phyloP scores from a whole-genome alignment of 164 flowering plant genomes.

The Warburgia ugandensis region DNA sequence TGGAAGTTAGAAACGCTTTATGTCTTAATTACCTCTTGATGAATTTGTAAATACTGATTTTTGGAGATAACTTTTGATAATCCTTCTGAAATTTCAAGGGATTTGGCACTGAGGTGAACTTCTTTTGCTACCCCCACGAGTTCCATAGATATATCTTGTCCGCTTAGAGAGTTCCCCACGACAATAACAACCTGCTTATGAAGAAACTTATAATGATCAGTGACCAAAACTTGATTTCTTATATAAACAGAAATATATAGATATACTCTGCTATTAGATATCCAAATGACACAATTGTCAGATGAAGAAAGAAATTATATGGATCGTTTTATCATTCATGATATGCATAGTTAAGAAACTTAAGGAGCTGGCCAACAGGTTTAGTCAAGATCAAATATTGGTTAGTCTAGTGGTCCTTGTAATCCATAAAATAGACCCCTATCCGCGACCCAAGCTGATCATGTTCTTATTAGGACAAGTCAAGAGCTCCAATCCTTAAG shows the following conservation, averaged over 20 bases:
- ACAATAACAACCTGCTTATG: conserved; percentile 68
- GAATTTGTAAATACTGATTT: conserved; percentile 51
- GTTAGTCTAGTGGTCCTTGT: too few species aligned
- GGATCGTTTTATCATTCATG: background rate
- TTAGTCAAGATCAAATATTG: too few species aligned
- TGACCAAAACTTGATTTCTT: background rate
- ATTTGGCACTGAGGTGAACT: conserved; percentile 63
- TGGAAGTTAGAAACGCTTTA: background rate
- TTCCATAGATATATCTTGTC: conserved; percentile 83
- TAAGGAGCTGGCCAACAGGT: background rate
- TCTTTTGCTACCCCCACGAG: conserved; percentile 79
- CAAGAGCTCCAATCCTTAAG: too few species aligned
- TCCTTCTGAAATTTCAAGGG: conserved; percentile 46
- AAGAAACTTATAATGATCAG: background rate
- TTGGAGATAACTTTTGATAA: conserved; percentile 69
- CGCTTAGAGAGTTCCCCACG: conserved; percentile 73
- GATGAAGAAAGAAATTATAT: background rate
- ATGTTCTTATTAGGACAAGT: too few species aligned
- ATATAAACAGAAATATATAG: background rate
- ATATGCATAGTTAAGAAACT: background rate
- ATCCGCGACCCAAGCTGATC: too few species aligned
- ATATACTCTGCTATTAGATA: too few species aligned
- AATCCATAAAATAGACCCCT: too few species aligned
- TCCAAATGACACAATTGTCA: conserved; percentile 2
- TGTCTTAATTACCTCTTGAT: conserved; percentile 40